These are phyloP conservation scores for Medicago arabica DNA, from an alignment of 306 rosid species.

Conservation along the genomic window DNA sequence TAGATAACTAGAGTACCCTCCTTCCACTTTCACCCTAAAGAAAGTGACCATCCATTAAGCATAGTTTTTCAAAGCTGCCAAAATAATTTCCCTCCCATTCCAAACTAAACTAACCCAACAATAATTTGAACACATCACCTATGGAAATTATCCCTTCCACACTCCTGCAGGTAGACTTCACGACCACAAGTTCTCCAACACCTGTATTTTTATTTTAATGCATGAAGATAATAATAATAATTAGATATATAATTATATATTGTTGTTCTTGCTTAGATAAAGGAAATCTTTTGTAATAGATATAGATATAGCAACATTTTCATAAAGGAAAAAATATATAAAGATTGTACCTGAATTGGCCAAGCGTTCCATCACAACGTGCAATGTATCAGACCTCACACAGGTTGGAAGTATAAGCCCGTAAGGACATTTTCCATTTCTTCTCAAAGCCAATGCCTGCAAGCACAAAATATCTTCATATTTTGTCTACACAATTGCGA, in stretches of 20 bases:
- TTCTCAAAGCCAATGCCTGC: too few relatives aligned
- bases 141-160: constrained; percentile 74
- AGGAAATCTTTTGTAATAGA: too few relatives aligned
- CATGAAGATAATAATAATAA: neutral
- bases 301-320: neutral
- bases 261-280: too few relatives aligned
- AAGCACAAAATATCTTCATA: too few relatives aligned
- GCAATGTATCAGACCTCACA: constrained; percentile 64
- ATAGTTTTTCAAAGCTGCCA: neutral
- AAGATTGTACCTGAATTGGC: constrained; percentile 55
- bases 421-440: too few relatives aligned
- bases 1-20: too few relatives aligned
- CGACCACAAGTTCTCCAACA: constrained; percentile 44
- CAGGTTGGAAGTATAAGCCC: constrained; percentile 37
- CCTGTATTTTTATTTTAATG: neutral
- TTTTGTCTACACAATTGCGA: too few relatives aligned
- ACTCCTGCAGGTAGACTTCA: constrained; percentile 65
- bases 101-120: constrained; percentile 47
- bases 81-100: constrained; percentile 21
- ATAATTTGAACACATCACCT: constrained; percentile 65
- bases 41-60: too few relatives aligned
- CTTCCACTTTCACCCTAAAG: too few relatives aligned
- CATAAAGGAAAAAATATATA: neutral
- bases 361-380: constrained; percentile 63
- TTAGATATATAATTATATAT: neutral